Percentiles rank a stretch among this genome's conserved stretches.
Conservation (phyloP, 108 stramenopile genomes). For the Nitzschia putrida region DNA sequence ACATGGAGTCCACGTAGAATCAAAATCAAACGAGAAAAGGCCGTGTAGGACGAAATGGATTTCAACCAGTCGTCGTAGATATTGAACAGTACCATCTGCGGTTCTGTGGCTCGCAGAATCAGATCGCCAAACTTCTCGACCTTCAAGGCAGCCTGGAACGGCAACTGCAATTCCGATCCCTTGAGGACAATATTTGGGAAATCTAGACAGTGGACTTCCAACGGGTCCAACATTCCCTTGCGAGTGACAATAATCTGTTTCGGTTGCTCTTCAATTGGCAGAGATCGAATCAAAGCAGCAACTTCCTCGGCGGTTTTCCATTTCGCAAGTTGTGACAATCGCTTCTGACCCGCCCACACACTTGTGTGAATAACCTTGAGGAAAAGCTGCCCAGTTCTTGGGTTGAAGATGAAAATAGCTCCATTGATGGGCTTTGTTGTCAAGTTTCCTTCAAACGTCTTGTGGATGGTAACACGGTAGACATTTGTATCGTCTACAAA, state of each 20-base stretch:
- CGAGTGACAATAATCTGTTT: slow-evolving; percentile 99
- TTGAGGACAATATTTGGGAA: slow-evolving; percentile 99
- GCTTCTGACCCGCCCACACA: slow-evolving; percentile 99
- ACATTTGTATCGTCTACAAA: slow-evolving; percentile 99
- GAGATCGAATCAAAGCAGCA: slow-evolving; percentile 95
- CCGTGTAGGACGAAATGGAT: slow-evolving; percentile 97
- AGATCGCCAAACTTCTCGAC: slow-evolving; percentile 99
- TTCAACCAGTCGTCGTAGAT: slow-evolving; percentile 99
- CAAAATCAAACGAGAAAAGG: slow-evolving; percentile 97
- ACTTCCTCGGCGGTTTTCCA: slow-evolving; percentile 99
- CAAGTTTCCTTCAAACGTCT: slow-evolving; percentile 99
- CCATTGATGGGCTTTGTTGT: slow-evolving; percentile 99
- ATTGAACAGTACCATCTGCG: slow-evolving; percentile 99
- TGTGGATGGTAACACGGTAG: slow-evolving; percentile 99
- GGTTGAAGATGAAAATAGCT: slow-evolving; percentile 99
- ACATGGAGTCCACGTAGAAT: slow-evolving; percentile 98
- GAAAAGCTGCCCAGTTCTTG: slow-evolving; percentile 97
- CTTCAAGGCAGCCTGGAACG: slow-evolving; percentile 98
- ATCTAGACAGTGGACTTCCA: slow-evolving; percentile 98
- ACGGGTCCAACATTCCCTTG: slow-evolving; percentile 98
- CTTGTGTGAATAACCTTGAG: slow-evolving; percentile 99
- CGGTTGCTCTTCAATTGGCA: slow-evolving; percentile 98
- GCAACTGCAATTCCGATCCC: slow-evolving; percentile 97
- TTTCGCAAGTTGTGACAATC: slow-evolving; percentile 97
- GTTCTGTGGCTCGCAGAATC: slow-evolving; percentile 97